Conservation (phyloP, 2,329 filamentous ascomycete genomes). For the Setomelanomma holmii region DNA sequence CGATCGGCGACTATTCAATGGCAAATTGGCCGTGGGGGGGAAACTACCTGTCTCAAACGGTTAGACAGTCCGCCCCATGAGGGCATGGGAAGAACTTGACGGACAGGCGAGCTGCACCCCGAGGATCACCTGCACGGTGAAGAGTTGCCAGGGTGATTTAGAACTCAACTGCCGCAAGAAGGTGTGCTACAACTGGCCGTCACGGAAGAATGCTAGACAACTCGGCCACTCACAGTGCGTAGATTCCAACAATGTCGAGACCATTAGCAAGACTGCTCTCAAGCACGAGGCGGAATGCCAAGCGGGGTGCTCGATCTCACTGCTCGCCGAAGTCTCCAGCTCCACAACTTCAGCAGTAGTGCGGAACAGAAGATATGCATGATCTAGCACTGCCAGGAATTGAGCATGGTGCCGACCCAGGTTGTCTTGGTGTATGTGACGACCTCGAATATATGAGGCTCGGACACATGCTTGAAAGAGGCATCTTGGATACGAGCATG, state of each 20-base stretch:
- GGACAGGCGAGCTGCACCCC: not conserved
- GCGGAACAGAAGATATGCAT: not conserved
- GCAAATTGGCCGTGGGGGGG: not conserved
- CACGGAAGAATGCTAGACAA: not conserved
- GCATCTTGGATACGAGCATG: not conserved
- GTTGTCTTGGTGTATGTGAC: not conserved
- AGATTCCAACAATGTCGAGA: not conserved
- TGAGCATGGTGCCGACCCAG: not conserved
- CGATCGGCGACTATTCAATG: not conserved
- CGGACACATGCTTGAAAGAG: not conserved
- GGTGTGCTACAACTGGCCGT: slow-evolving; percentile 6
- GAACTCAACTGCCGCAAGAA: not conserved
- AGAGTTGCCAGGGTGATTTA: not conserved
- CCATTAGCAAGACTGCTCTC: not conserved
- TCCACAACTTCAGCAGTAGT: not conserved
- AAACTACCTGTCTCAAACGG: not conserved
- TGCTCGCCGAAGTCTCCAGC: not conserved
- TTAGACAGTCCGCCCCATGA: not conserved
- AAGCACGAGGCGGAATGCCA: not conserved
- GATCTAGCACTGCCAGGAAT: not conserved
- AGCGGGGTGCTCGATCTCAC: not conserved
- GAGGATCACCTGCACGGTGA: slow-evolving; percentile 2
- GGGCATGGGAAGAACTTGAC: not conserved
- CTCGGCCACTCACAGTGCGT: not conserved
- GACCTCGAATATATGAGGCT: not conserved